Evolutionary conservation across 495 filamentous ascomycete species (phyloP).

Genomic region (Letharia lupina): DNA sequence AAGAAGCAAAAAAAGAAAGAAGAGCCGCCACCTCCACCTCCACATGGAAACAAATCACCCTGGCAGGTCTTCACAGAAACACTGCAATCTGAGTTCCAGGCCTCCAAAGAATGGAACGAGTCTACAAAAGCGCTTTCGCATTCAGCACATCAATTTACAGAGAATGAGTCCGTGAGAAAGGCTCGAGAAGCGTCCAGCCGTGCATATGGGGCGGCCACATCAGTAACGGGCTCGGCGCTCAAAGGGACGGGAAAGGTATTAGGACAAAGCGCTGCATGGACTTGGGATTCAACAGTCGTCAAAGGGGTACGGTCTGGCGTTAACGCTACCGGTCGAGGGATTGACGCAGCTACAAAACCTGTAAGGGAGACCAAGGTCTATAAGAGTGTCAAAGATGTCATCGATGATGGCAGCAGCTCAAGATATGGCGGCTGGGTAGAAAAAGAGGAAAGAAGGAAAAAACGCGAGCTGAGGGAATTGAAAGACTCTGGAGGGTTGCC

Average conservation of each 20-base stretch:
- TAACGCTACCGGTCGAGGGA: constrained; percentile 68
- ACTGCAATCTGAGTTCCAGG: constrained; percentile 82
- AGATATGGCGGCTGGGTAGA: constrained; percentile 94
- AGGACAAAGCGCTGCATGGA: constrained; percentile 86
- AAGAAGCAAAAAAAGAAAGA: constrained; percentile 59
- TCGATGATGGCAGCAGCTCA: constrained; percentile 94
- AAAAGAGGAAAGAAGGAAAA: constrained; percentile 79
- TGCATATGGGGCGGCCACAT: constrained; percentile 66
- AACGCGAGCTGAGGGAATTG: constrained; percentile 64
- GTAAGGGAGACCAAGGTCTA: constrained; percentile 89
- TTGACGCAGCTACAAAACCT: constrained; percentile 89
- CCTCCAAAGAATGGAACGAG: constrained; percentile 98
- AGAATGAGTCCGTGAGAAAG: constrained; percentile 82
- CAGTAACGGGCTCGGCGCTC: constrained; percentile 65
- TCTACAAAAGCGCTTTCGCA: constrained; percentile 89
- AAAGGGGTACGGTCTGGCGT: constrained; percentile 87
- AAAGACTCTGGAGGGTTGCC: constrained; percentile 43
- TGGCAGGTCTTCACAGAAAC: constrained; percentile 99
- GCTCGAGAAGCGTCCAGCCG: constrained; percentile 79
- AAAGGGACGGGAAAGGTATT: constrained; percentile 79
- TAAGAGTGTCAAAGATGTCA: constrained; percentile 88
- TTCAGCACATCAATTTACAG: constrained; percentile 81
- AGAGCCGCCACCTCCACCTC: constrained; percentile 72
- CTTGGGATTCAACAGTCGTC: constrained; percentile 89
- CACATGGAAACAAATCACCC: constrained; percentile 93